Base-by-base conservation (phyloP, 2,329 filamentous ascomycete species). In the Aspergillus sergii region DNA sequence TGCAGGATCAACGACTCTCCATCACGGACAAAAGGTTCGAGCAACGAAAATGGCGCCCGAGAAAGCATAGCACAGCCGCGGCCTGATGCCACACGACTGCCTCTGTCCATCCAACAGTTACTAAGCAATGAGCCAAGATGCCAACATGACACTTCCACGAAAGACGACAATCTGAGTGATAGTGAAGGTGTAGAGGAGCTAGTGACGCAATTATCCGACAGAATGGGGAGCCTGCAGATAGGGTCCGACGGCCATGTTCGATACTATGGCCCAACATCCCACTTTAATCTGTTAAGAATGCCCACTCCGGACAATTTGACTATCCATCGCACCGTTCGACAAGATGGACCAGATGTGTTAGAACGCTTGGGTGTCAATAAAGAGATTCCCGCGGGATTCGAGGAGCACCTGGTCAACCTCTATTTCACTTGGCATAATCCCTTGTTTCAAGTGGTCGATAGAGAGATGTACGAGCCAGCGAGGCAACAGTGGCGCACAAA, bases 371-470 rank as follows among this genome's bases (percentile, higher is more conserved):
- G 73, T 1, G 56, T 75, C 6, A 65, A 70, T 28, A 69, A 71
- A 56, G 46, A 66, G n/a, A 70, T 76, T 1, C 71, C 74, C 8
- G 34, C 60, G 2, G 69, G 65, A 0, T 63, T 80, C 1, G 76
- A 78, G 59, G 67, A 73, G 5, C 78, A 80, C 62, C 68, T 81
- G 0, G 68, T 76, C 26, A 71, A 71, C 16, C 69, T 80, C 4
- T 81, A 78, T 48, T 81, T 81, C 60, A 66, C 73, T 2, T 81
- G 79, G 78, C 75, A 81, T 62, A 75, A 81, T 54, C 73, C 78
- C 5, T 70, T 69, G 10, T 75, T 74, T 58, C 72, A 78, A 50
- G 72, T 78, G 0, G 74, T 80, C 3, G 76, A 80, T 63, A 67
- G 72, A 51, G 63, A 68, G 1, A 65, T 72, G 16, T 73, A 72